phyloP scores from a whole-genome alignment of 768 basidiomycete genomes.

The Hysterangium stoloniferum region DNA sequence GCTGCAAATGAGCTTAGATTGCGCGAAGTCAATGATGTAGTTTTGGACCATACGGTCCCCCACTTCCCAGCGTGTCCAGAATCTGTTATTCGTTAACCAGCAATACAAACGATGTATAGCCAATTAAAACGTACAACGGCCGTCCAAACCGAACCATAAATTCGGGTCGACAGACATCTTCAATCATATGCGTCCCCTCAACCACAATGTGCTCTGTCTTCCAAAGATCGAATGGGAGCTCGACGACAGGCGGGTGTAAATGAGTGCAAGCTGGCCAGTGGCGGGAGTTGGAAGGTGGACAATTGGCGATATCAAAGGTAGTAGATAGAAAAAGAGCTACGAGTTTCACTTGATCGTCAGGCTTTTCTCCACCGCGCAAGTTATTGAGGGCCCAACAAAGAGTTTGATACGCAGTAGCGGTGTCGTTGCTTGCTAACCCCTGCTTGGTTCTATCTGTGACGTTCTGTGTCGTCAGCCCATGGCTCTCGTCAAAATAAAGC shows the following conservation, averaged over 20 bases:
- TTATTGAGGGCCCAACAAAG: background rate
- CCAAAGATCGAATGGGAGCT: constrained; percentile 17
- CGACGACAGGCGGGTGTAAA: constrained; percentile 15
- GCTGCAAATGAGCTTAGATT: background rate
- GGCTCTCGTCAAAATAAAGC: constrained; percentile 17
- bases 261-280: constrained; percentile 2
- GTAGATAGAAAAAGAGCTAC: constrained; percentile 15
- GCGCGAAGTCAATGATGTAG: background rate
- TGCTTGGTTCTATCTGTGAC: too few species aligned
- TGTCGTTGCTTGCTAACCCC: background rate
- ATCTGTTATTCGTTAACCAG: background rate
- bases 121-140: constrained; percentile 11
- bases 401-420: background rate
- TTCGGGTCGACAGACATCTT: background rate
- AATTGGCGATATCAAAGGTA: background rate
- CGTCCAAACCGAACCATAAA: constrained; percentile 15
- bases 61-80: background rate
- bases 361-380: too few species aligned
- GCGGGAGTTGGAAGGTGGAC: constrained; percentile 6
- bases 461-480: constrained; percentile 7
- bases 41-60: background rate
- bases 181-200: background rate
- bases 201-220: background rate
- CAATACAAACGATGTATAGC: background rate
- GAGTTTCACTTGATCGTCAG: too few species aligned